Percentiles rank a stretch among this genome's conserved stretches.
Evolutionary conservation across 441 rosid species (phyloP).

Genomic region (Euphorbia schlechtendalii): DNA sequence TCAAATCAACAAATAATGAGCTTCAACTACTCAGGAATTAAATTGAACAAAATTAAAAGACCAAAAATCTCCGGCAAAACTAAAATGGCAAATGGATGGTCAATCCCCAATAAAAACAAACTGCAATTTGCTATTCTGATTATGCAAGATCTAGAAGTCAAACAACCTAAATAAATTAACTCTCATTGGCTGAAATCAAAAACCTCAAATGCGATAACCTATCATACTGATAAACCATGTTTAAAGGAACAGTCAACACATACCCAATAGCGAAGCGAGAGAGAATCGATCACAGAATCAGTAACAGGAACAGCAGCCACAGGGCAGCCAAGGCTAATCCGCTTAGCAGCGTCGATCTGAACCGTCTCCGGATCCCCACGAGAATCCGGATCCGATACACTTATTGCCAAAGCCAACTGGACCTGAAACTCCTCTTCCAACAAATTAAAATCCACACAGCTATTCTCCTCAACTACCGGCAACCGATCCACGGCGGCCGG

Average conservation of each 20-base stretch:
- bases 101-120: background rate
- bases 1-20: background rate
- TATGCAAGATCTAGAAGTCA: slow-evolving; percentile 12
- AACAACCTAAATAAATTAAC: background rate
- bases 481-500: slow-evolving; percentile 40
- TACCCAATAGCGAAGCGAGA: slow-evolving; percentile 89
- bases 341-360: slow-evolving; percentile 93
- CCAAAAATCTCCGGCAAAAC: background rate
- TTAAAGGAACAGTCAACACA: slow-evolving; percentile 1
- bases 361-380: slow-evolving; percentile 71
- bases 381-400: slow-evolving; percentile 72
- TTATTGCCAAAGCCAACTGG: slow-evolving; percentile 84
- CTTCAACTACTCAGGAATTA: background rate
- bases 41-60: background rate
- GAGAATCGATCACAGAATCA: slow-evolving; percentile 50
- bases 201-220: slow-evolving; percentile 7
- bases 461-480: slow-evolving; percentile 17
- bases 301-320: slow-evolving; percentile 41
- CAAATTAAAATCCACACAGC: slow-evolving; percentile 49
- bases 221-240: background rate
- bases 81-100: background rate
- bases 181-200: slow-evolving; percentile 6
- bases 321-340: slow-evolving; percentile 75
- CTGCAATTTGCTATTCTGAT: background rate
- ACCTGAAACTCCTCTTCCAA: slow-evolving; percentile 93